These are phyloP conservation scores for Tritrichomonas foetus DNA, from an alignment of 208 protist genomes.

Conservation along the genomic window DNA sequence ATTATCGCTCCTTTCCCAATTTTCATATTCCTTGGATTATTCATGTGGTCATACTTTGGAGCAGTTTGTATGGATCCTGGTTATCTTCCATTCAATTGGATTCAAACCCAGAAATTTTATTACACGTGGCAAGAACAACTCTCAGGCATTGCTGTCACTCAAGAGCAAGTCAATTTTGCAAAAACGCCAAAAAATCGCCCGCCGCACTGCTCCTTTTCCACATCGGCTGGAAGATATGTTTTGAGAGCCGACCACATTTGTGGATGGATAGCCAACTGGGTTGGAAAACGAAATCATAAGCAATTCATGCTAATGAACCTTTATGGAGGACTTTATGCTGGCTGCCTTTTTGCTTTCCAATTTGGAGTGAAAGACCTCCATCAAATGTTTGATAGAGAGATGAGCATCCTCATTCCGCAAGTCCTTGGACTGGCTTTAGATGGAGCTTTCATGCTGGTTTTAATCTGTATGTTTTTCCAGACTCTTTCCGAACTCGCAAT, in stretches of 20 bases:
- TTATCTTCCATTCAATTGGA: background rate
- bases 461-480: background rate
- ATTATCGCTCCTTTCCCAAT: background rate
- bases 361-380: background rate
- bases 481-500: background rate
- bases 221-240: background rate
- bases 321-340: background rate
- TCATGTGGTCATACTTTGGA: background rate
- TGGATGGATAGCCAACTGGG: slow-evolving; percentile 12
- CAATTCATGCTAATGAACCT: slow-evolving; percentile 23
- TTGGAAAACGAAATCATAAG: slow-evolving; percentile 32
- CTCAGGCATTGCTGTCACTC: background rate
- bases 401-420: background rate
- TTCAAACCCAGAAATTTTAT: background rate
- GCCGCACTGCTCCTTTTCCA: background rate
- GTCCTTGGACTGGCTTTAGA: background rate
- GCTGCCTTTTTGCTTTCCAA: background rate
- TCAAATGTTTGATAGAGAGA: background rate
- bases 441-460: background rate
- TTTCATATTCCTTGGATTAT: background rate
- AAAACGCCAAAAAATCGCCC: background rate
- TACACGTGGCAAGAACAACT: background rate
- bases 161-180: background rate
- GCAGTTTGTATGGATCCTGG: background rate
- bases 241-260: background rate